These are phyloP conservation scores for Pelargonium fulgidum DNA, from an alignment of 441 rosid genomes.

Conservation along the genomic window DNA sequence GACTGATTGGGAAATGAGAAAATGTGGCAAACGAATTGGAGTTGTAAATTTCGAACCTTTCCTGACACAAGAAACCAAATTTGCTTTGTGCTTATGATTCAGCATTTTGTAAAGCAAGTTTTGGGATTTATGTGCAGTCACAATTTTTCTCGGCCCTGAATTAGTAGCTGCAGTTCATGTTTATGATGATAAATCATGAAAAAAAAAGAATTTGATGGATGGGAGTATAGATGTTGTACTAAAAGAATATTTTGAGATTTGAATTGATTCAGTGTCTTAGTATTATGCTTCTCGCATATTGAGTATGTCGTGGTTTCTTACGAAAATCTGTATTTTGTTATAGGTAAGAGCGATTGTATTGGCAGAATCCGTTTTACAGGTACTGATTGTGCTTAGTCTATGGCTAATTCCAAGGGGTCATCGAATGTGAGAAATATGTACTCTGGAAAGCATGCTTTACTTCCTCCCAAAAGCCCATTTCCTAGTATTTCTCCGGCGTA, in stretches of 20 bases:
- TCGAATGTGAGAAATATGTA: slow-evolving; percentile 59
- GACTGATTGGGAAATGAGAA: slow-evolving; percentile 22
- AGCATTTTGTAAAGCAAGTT: background rate
- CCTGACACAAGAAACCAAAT: background rate
- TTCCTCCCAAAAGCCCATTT: slow-evolving; percentile 16
- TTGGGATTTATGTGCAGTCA: background rate
- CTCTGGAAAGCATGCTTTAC: slow-evolving; percentile 69
- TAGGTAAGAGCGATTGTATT: background rate
- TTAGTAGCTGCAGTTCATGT: background rate
- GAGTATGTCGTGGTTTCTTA: background rate
- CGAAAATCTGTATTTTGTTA: background rate
- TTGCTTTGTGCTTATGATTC: background rate
- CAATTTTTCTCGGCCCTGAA: background rate
- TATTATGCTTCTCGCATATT: background rate
- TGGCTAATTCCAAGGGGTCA: slow-evolving; percentile 82
- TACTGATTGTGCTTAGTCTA: slow-evolving; percentile 27
- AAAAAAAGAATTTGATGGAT: background rate
- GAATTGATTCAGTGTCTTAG: background rate
- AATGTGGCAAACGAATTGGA: slow-evolving; percentile 12
- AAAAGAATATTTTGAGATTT: too few relatives aligned
- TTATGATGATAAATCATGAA: background rate
- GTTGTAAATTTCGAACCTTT: slow-evolving; percentile 1
- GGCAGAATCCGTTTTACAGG: slow-evolving; percentile 19
- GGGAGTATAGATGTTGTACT: background rate
- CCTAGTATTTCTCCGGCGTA: slow-evolving; percentile 22